Base-by-base conservation (phyloP, 257 asterid genomes). In the Gentiana macrophylla region DNA sequence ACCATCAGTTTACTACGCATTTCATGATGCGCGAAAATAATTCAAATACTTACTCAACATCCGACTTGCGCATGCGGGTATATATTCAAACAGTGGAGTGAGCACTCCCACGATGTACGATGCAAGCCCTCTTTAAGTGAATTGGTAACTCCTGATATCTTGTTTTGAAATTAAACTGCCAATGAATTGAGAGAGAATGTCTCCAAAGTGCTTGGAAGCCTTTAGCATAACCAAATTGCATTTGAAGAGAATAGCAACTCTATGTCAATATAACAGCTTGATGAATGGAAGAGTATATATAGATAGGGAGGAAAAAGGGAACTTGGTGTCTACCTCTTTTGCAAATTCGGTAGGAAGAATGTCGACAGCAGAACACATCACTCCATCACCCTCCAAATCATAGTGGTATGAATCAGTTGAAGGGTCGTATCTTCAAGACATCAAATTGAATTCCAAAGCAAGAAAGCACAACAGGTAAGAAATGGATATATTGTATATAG, bases 131-230 rank as follows among this genome's bases (percentile, higher is more conserved):
- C 74, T 55, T 77, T 63, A 92, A 66, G 79, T 85, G 90, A 53
- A 81, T 49, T 13, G 98, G 98, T 57, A 92, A 72, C 45, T 56
- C 68, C 79, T 90, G 43, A 83, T 73, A 67, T 62, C 58, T 34
- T 62, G 69, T 35, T 80, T 71, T 66, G 97, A 84, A 65, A 92
- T 93, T 69, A 92, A 63, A 74, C 62, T 74, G 72, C 84, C 90
- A 48, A 80, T 79, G 68, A 92, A 87, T 56, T 88, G 80, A 59
- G 90, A 77, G 47, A 92, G 73, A 69, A 88, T 81, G 61, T 92
- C 98, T 59, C 94, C 89, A 37, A 92, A 92, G 69, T 92, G 94
- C 75, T 83, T 93, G 69, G 98, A 88, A 57, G 98, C 97, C 98
- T 92, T 63, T 52, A 4, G 2, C 46, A 41, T 41, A 41, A 41